Evolutionary conservation across 2,329 filamentous ascomycete genomes (phyloP), one percentile per base, ranked within the genome.

Genomic region (Tolypocladium pustulatum): DNA sequence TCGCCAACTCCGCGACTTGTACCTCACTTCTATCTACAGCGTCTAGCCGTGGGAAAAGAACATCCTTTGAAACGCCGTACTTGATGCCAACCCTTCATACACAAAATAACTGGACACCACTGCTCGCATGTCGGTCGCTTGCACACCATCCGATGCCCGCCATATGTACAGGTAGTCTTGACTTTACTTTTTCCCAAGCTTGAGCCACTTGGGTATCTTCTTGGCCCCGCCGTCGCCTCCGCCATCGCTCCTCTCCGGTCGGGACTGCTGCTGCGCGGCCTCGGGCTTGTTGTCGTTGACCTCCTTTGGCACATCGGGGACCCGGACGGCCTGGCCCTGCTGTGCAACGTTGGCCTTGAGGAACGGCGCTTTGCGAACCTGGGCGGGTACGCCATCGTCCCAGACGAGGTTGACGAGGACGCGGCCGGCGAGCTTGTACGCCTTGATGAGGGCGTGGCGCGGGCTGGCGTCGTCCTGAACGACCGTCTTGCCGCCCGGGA

Each of bases 321-420:
- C 79, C 65, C 84, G 83, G 60, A 94, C 76, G 60, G 86, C 81
- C 68, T 81, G 81, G 1, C 90, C 90, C 66, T 83, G 78, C 57
- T 79, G 78, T 34, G 83, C 81, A 57, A 87, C 78, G 32, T 76
- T 74, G 1, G 71, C 64, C 65, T 83, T 86, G 59, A 94, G 72
- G 57, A 89, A 84, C 20, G 81, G 75, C 30, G 73, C 74, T 36
- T 79, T 79, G 60, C 86, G 78, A 5, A 79, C 81, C 13, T 79
- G 74, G 1, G 75, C 66, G n/a, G 81, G 77, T 1, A 86, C 88
- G 41, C 72, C 77, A 54, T 86, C 81, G 25, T 85, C 83, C 89
- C 91, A 96, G 1, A 85, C 74, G 61, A 96, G 81, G 60, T 87
- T 93, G 51, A 97, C 76, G 10, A 96, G 76, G 37, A 92, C 86